Conservation (phyloP, 169 alveolate genomes). For the Eimeria sp. region DNA sequence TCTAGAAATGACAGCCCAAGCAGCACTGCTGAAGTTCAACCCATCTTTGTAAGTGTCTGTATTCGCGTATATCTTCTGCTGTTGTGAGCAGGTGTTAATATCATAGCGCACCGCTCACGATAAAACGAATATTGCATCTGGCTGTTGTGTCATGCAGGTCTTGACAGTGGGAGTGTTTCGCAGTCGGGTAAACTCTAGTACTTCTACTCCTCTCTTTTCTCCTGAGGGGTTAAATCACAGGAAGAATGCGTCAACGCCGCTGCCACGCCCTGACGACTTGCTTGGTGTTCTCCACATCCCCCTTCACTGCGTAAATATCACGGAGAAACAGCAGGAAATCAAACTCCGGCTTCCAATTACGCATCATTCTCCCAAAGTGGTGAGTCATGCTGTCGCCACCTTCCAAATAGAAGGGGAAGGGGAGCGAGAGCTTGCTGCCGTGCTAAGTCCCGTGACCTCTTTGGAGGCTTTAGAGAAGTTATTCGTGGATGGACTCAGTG, state of each 20-base stretch:
- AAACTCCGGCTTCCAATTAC: slow-evolving; percentile 52
- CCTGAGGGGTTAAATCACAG: neutral
- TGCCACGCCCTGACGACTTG: slow-evolving; percentile 43
- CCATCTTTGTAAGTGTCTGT: slow-evolving; percentile 13
- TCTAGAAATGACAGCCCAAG: neutral
- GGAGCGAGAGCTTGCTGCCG: slow-evolving; percentile 44
- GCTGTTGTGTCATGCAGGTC: slow-evolving; percentile 22
- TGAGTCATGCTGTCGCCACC: neutral
- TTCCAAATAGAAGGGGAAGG: neutral
- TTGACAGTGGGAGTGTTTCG: slow-evolving; percentile 46
- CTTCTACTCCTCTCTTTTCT: neutral
- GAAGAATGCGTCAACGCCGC: slow-evolving; percentile 11
- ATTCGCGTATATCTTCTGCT: neutral
- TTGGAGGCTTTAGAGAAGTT: slow-evolving; percentile 11
- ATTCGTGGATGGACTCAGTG: slow-evolving; percentile 16
- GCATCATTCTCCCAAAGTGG: neutral
- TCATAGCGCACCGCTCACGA: neutral
- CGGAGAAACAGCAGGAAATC: slow-evolving; percentile 53
- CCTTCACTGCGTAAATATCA: slow-evolving; percentile 26
- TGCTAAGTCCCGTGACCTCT: slow-evolving; percentile 30
- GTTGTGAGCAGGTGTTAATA: neutral
- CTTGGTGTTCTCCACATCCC: slow-evolving; percentile 61
- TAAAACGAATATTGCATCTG: neutral
- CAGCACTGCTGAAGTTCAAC: neutral
- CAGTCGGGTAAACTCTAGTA: neutral